A percentile compares a stretch with the other conserved stretches of the same genome.
Conservation (phyloP, 208 protist species). For the Leishmania braziliensis region DNA sequence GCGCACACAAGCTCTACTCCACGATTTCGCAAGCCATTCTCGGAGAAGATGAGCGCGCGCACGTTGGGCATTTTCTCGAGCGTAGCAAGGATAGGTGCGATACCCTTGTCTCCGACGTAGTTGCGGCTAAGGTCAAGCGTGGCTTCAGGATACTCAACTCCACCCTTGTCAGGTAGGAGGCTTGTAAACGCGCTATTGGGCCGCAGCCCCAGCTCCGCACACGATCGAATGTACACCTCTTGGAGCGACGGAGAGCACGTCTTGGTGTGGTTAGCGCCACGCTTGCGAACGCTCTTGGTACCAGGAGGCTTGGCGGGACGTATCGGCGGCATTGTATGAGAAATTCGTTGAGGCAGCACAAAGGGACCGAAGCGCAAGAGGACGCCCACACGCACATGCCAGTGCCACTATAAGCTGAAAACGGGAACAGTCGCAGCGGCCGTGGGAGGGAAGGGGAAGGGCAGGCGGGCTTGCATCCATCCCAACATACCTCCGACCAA, state of each 20-base stretch:
- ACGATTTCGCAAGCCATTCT: slow-evolving; percentile 90
- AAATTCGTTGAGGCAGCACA: background rate
- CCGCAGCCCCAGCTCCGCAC: slow-evolving; percentile 63
- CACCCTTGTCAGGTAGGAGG: slow-evolving; percentile 59
- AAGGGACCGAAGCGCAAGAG: background rate
- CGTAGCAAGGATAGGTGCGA: slow-evolving; percentile 68
- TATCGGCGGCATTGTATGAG: slow-evolving; percentile 26
- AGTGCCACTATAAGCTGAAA: background rate
- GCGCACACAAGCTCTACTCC: slow-evolving; percentile 63
- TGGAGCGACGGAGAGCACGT: slow-evolving; percentile 47
- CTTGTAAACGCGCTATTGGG: slow-evolving; percentile 75
- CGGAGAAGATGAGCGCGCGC: slow-evolving; percentile 47
- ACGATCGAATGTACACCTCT: slow-evolving; percentile 80
- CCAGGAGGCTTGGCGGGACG: slow-evolving; percentile 15
- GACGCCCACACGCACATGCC: background rate
- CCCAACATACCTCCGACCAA: background rate
- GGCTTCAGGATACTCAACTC: slow-evolving; percentile 25
- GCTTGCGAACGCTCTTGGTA: slow-evolving; percentile 32
- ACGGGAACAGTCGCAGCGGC: background rate
- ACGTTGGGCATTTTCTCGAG: slow-evolving; percentile 65
- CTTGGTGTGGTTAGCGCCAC: background rate
- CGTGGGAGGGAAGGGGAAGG: background rate
- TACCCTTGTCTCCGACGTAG: slow-evolving; percentile 89
- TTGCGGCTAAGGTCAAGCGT: slow-evolving; percentile 80
- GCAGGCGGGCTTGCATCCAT: background rate